These are phyloP conservation scores for Phytophthora sojae DNA, from an alignment of 352 stramenopile species.

Conservation along the genomic window DNA sequence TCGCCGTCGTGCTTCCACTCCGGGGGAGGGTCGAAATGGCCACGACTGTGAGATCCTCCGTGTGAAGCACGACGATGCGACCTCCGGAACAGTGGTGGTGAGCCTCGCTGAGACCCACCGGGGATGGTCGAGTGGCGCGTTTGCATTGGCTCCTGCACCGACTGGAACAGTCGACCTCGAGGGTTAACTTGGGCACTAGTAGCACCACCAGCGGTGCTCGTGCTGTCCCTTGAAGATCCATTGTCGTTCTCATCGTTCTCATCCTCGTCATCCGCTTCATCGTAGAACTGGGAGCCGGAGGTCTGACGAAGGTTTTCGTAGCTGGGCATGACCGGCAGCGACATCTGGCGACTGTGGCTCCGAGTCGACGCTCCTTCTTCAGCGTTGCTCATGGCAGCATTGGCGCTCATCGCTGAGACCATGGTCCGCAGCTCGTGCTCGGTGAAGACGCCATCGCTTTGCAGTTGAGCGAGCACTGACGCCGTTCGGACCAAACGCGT, in stretches of 20 bases:
- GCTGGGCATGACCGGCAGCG: slow-evolving; percentile 63
- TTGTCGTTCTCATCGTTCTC: slow-evolving; percentile 25
- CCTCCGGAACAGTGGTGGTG: slow-evolving; percentile 31
- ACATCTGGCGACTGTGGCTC: slow-evolving; percentile 52
- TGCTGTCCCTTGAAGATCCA: slow-evolving; percentile 32
- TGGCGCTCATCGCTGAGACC: slow-evolving; percentile 38
- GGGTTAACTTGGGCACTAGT: slow-evolving; percentile 9
- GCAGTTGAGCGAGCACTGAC: slow-evolving; percentile 28
- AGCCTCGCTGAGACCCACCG: slow-evolving; percentile 28
- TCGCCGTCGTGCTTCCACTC: slow-evolving; percentile 82
- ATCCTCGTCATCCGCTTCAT: slow-evolving; percentile 34
- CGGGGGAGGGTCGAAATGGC: slow-evolving; percentile 59
- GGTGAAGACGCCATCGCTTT: slow-evolving; percentile 19
- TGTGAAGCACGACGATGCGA: slow-evolving; percentile 40
- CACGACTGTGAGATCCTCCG: slow-evolving; percentile 27
- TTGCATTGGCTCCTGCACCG: slow-evolving; percentile 17
- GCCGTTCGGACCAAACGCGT: slow-evolving; percentile 18
- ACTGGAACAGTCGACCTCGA: slow-evolving; percentile 28
- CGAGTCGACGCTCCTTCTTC: slow-evolving; percentile 21
- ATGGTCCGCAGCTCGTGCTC: slow-evolving; percentile 41
- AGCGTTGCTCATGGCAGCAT: background rate
- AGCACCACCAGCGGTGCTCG: slow-evolving; percentile 20
- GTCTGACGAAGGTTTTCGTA: slow-evolving; percentile 47
- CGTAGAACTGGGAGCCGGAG: slow-evolving; percentile 28
- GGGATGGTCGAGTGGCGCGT: slow-evolving; percentile 23